phyloP scores from a whole-genome alignment of 495 filamentous ascomycete genomes.

The Thermothielavioides terrestris region DNA sequence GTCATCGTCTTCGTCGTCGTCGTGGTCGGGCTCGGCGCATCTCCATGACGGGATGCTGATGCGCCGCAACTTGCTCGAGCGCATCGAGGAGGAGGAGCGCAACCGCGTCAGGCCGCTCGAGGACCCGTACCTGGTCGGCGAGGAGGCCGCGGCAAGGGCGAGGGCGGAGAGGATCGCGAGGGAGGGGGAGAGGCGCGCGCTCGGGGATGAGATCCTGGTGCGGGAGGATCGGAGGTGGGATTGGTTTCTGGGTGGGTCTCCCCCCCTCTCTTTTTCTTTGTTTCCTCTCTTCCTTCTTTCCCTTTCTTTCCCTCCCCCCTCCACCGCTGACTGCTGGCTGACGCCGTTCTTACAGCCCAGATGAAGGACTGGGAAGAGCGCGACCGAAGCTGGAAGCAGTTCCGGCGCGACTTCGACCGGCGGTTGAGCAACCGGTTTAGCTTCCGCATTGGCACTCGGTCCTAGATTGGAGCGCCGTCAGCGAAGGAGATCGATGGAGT shows the following conservation, averaged over 20 bases:
- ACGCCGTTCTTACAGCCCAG: conserved; percentile 24
- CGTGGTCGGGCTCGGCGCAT: too few relatives aligned
- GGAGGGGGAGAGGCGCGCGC: conserved; percentile 36
- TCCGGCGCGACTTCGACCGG: conserved; percentile 28
- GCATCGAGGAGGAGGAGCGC: conserved; percentile 31
- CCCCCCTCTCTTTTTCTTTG: background rate
- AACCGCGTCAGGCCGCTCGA: conserved; percentile 37
- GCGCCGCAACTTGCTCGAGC: conserved; percentile 20
- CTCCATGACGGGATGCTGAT: too few relatives aligned
- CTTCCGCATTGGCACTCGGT: conserved; percentile 26
- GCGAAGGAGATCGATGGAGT: too few relatives aligned
- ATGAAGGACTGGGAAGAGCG: conserved; percentile 40
- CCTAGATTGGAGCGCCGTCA: background rate
- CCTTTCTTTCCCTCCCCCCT: background rate
- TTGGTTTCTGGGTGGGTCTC: conserved; percentile 36
- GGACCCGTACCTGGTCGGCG: conserved; percentile 46
- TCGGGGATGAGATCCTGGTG: conserved; percentile 36
- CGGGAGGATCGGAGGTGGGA: conserved; percentile 43
- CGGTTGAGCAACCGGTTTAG: conserved; percentile 20
- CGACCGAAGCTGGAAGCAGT: conserved; percentile 38
- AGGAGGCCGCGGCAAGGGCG: conserved; percentile 39
- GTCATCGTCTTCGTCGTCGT: too few relatives aligned
- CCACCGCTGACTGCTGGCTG: background rate
- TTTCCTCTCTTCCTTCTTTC: background rate
- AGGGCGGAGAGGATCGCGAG: conserved; percentile 36